Base-by-base conservation (phyloP, 106 monocot species). In the Dendrobium nobile region DNA sequence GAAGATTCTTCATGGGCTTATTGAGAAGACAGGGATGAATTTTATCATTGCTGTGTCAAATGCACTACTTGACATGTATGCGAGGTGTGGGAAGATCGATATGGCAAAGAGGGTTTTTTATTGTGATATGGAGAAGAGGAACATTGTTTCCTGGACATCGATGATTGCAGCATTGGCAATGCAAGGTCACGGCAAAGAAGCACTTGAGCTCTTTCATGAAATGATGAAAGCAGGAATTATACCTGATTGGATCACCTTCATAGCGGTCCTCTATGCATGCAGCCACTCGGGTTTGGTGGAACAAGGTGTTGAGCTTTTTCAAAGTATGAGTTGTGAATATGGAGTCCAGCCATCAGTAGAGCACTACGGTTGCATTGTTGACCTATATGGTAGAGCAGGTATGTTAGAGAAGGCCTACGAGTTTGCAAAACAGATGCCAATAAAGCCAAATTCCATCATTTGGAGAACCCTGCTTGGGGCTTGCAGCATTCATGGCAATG, bases 391-490 rank as follows among this genome's bases (percentile, higher is more conserved):
- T 0, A 80, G 88, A 74, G 86, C 88, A 6, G 93, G 93, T 20
- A 42, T 85, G n/a, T 82, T 93, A 15, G 88, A 93, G 5, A 82
- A 88, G 80, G 90, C 93, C 0, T 93, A 88, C 68, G 79, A 88
- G 11, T 87, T 90, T 17, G 68, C 82, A 13, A 58, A 19, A 6
- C 41, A 64, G 47, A 90, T 90, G 93, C 93, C 88, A 0, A 80
- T 85, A 11, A 75, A 83, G 65, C 83, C 88, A 26, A 93, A 87
- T 79, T 86, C 82, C 10, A 79, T 93, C 47, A 83, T 90, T 28
- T 93, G 93, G 93, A 47, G 93, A 79, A 93, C 88, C 5, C 67
- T 93, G 55, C 93, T 93, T 28, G 93, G 93, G 27, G 93, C 93
- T 3, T 93, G 93, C 84, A 90, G 82, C 81, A 88, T 93, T 22